Percentiles rank a stretch among this genome's conserved stretches.
Conservation (phyloP, 2,329 filamentous ascomycete genomes). For the Xylaria sp. region DNA sequence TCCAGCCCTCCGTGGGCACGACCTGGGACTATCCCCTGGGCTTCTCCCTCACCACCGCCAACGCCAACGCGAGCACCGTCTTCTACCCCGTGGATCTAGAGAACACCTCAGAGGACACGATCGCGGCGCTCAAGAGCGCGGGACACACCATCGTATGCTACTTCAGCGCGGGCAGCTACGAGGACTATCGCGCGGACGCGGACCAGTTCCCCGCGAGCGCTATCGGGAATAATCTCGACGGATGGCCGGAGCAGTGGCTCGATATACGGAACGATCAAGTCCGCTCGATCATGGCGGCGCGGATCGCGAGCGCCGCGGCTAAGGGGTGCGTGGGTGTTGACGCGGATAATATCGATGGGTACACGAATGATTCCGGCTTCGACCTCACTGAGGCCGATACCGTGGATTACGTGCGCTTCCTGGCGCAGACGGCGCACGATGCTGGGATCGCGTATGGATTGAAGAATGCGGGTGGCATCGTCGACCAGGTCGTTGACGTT, state of each 20-base stretch:
- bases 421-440: slow-evolving; percentile 58
- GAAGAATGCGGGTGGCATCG: slow-evolving; percentile 71
- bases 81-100: slow-evolving; percentile 29
- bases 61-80: slow-evolving; percentile 18
- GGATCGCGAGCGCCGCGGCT: slow-evolving; percentile 62
- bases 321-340: slow-evolving; percentile 74
- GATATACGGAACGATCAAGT: slow-evolving; percentile 63
- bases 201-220: slow-evolving; percentile 59
- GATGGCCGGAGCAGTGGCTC: slow-evolving; percentile 73
- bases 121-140: slow-evolving; percentile 14
- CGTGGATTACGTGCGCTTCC: slow-evolving; percentile 64
- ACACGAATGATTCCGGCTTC: slow-evolving; percentile 68
- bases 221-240: slow-evolving; percentile 62
- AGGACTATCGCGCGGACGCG: slow-evolving; percentile 66
- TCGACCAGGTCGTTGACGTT: slow-evolving; percentile 51
- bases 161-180: slow-evolving; percentile 74
- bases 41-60: slow-evolving; percentile 21
- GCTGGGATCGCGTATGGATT: slow-evolving; percentile 67
- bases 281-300: slow-evolving; percentile 66
- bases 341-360: slow-evolving; percentile 74
- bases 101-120: slow-evolving; percentile 20
- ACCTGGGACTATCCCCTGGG: slow-evolving; percentile 32
- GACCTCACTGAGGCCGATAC: slow-evolving; percentile 61
- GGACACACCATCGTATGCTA: slow-evolving; percentile 66
- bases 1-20: slow-evolving; percentile 20